Evolutionary conservation across 2,329 filamentous ascomycete genomes (phyloP).

Genomic region (Fusarium sp.): DNA sequence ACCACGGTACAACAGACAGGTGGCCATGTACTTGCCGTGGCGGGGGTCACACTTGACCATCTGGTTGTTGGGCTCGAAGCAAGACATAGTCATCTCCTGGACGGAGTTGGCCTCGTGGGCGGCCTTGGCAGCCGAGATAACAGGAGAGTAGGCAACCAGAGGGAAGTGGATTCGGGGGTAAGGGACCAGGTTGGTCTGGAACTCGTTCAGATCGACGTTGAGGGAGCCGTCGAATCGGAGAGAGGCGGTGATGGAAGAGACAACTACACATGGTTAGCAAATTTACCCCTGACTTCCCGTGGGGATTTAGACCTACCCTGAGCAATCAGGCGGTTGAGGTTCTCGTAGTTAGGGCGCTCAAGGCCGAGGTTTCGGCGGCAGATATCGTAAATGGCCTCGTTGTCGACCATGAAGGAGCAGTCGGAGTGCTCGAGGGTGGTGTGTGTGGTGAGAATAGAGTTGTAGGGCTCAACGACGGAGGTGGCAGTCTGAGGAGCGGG

Average conservation of each 20-base stretch:
- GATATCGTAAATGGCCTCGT: slow-evolving; percentile 99
- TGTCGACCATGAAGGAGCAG: slow-evolving; percentile 99
- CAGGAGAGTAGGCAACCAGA: slow-evolving; percentile 93
- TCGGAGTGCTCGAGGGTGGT: slow-evolving; percentile 99
- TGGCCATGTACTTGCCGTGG: slow-evolving; percentile 99
- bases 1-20: slow-evolving; percentile 96
- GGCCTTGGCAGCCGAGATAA: slow-evolving; percentile 95
- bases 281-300: not conserved
- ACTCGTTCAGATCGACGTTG: slow-evolving; percentile 99
- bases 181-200: slow-evolving; percentile 99
- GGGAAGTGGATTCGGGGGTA: slow-evolving; percentile 99
- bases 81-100: slow-evolving; percentile 97
- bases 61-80: slow-evolving; percentile 99
- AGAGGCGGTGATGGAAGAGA: slow-evolving; percentile 97
- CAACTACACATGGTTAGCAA: slow-evolving; percentile 70
- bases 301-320: slow-evolving; percentile 72
- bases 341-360: slow-evolving; percentile 97
- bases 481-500: slow-evolving; percentile 97
- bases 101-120: slow-evolving; percentile 98
- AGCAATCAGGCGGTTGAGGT: slow-evolving; percentile 98
- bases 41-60: slow-evolving; percentile 99
- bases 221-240: slow-evolving; percentile 98
- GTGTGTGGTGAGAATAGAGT: slow-evolving; percentile 99
- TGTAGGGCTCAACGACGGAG: slow-evolving; percentile 99
- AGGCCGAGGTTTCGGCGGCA: slow-evolving; percentile 98